Evolutionary conservation across 2,329 filamentous ascomycete species (phyloP).

Genomic region (Hirsutella minnesotensis): DNA sequence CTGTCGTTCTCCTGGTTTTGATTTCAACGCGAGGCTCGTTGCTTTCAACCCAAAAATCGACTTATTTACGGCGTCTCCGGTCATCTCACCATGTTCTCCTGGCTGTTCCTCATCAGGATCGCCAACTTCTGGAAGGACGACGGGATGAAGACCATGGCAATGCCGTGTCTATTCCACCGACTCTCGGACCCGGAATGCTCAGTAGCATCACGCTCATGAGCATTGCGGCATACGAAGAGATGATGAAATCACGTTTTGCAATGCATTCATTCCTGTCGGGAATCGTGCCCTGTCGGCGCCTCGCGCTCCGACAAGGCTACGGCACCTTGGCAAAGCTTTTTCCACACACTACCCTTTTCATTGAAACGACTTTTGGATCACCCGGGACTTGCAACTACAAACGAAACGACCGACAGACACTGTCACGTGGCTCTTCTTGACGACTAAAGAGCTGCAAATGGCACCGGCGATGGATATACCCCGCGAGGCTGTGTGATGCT

Average conservation of each 20-base stretch:
- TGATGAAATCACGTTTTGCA: neutral
- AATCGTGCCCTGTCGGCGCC: constrained; percentile 15
- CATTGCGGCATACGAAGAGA: neutral
- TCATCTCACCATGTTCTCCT: constrained; percentile 13
- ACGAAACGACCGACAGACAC: constrained; percentile 20
- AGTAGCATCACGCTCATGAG: neutral
- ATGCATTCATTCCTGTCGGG: constrained; percentile 4
- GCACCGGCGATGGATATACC: constrained; percentile 31
- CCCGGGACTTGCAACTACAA: constrained; percentile 19
- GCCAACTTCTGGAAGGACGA: constrained; percentile 2
- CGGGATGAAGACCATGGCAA: neutral
- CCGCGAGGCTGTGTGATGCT: constrained; percentile 24
- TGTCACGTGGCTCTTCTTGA: constrained; percentile 24
- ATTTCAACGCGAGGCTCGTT: constrained; percentile 16
- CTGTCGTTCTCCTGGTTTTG: constrained; percentile 15
- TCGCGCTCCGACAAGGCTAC: constrained; percentile 4
- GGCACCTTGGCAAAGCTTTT: neutral
- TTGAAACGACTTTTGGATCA: constrained; percentile 20
- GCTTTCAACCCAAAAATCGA: constrained; percentile 12
- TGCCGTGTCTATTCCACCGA: neutral
- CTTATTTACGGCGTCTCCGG: constrained; percentile 17
- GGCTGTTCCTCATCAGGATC: constrained; percentile 5
- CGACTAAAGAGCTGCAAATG: constrained; percentile 21
- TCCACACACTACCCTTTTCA: constrained; percentile 15
- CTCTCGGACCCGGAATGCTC: neutral